phyloP scores from a whole-genome alignment of 1,139 yeast species.

The Kodamaea fungicola region DNA sequence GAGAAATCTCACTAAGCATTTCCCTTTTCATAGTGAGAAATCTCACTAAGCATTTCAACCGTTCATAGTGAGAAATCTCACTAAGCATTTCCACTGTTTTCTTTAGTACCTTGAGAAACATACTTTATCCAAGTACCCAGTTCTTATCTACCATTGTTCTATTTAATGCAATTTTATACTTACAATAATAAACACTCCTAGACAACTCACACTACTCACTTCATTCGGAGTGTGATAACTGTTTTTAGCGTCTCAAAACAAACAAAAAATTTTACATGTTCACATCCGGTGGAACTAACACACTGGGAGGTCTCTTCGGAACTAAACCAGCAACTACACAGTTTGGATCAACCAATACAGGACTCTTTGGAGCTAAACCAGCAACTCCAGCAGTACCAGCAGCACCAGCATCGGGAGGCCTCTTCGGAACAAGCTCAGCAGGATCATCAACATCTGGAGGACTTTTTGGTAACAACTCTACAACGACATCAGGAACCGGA shows the following conservation, averaged over 20 bases:
- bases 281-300: slow-evolving; percentile 9
- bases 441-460: slow-evolving; percentile 13
- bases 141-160: too few relatives aligned
- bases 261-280: slow-evolving; percentile 3
- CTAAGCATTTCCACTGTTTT: too few relatives aligned
- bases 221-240: background rate
- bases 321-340: slow-evolving; percentile 6
- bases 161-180: too few relatives aligned
- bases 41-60: too few relatives aligned
- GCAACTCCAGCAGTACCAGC: background rate
- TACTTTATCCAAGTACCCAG: too few relatives aligned
- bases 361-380: slow-evolving; percentile 1
- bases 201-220: background rate
- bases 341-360: slow-evolving; percentile 5
- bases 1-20: too few relatives aligned
- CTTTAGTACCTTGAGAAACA: too few relatives aligned
- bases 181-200: too few relatives aligned
- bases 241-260: background rate
- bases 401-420: slow-evolving; percentile 12
- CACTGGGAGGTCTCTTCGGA: slow-evolving; percentile 11
- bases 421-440: slow-evolving; percentile 14
- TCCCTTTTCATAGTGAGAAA: too few relatives aligned
- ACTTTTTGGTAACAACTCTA: slow-evolving; percentile 16
- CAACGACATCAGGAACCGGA: slow-evolving; percentile 10
- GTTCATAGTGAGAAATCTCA: too few relatives aligned